These are phyloP conservation scores for Cenchrus fungigraminus DNA, from an alignment of 176 grass and related monocot genomes.

Conservation along the genomic window DNA sequence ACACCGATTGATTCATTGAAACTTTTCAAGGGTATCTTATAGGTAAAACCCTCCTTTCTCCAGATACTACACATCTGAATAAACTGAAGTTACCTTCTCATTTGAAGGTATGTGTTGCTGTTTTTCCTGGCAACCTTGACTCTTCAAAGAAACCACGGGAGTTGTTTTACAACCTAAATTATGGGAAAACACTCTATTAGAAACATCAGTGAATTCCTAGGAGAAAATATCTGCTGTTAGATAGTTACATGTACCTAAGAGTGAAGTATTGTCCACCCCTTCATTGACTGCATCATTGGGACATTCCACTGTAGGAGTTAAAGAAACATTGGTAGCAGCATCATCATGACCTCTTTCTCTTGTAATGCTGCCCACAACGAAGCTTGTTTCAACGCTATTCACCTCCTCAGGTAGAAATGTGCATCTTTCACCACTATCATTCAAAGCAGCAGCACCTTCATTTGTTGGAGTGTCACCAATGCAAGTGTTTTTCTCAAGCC, in stretches of 20 bases:
- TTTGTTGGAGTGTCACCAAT: slow-evolving; percentile 19
- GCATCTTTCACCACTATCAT: slow-evolving; percentile 10
- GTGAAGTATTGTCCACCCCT: slow-evolving; percentile 2
- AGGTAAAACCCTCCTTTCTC: slow-evolving; percentile 2
- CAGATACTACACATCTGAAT: slow-evolving; percentile 12
- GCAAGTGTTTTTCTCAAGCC: slow-evolving; percentile 34
- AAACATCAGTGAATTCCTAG: slow-evolving; percentile 9
- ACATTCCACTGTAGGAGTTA: slow-evolving; percentile 13
- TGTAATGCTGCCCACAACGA: neutral
- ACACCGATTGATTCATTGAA: slow-evolving; percentile 3
- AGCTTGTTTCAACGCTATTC: neutral
- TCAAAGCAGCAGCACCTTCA: slow-evolving; percentile 1
- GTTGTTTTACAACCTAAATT: slow-evolving; percentile 30
- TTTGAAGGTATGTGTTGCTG: neutral
- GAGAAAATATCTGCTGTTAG: slow-evolving; percentile 27
- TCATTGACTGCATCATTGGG: neutral
- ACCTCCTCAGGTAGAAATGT: neutral
- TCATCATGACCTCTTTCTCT: neutral
- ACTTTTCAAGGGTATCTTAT: neutral
- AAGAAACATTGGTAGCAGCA: neutral
- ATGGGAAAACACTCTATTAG: slow-evolving; percentile 25
- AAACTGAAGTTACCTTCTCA: slow-evolving; percentile 33
- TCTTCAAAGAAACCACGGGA: slow-evolving; percentile 9
- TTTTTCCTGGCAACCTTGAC: neutral
- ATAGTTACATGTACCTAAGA: neutral